These are phyloP conservation scores for Rhodotorula glutinis DNA, from an alignment of 1,284 basidiomycete species.

Conservation along the genomic window DNA sequence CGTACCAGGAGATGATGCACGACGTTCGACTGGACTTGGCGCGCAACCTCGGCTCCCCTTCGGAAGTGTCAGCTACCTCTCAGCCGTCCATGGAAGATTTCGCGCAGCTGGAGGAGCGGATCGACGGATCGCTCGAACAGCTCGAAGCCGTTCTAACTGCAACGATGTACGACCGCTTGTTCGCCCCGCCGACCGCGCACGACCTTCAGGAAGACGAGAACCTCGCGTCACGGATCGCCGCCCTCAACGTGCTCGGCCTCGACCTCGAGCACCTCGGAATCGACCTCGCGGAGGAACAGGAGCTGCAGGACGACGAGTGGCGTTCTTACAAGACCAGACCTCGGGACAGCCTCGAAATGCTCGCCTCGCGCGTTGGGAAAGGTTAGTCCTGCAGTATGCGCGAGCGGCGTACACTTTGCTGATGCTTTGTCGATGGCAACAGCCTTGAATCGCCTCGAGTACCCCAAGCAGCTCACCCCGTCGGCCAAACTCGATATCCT, in stretches of 20 bases:
- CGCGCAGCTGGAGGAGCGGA: slow-evolving; percentile 27
- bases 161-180: slow-evolving; percentile 51
- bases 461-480: slow-evolving; percentile 60
- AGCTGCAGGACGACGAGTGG: slow-evolving; percentile 23
- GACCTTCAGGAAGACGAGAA: slow-evolving; percentile 83
- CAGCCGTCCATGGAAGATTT: slow-evolving; percentile 22
- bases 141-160: slow-evolving; percentile 31
- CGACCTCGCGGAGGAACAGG: slow-evolving; percentile 54
- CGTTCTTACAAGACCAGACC: slow-evolving; percentile 52
- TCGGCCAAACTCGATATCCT: slow-evolving; percentile 74
- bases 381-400: slow-evolving; percentile 54
- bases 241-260: slow-evolving; percentile 83
- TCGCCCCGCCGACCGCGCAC: slow-evolving; percentile 65
- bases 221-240: slow-evolving; percentile 79
- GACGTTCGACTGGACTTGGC: slow-evolving; percentile 20
- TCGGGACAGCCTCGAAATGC: slow-evolving; percentile 58
- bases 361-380: slow-evolving; percentile 70
- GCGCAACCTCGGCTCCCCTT: slow-evolving; percentile 18
- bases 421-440: slow-evolving; percentile 3
- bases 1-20: slow-evolving; percentile 28
- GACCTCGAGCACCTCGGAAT: slow-evolving; percentile 82
- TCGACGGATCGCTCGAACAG: slow-evolving; percentile 37
- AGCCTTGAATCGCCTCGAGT: slow-evolving; percentile 67
- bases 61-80: no score
- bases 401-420: background rate